Base-by-base conservation (phyloP, 2,329 filamentous ascomycete genomes). In the Ophiocordyceps camponoti-leonardi region DNA sequence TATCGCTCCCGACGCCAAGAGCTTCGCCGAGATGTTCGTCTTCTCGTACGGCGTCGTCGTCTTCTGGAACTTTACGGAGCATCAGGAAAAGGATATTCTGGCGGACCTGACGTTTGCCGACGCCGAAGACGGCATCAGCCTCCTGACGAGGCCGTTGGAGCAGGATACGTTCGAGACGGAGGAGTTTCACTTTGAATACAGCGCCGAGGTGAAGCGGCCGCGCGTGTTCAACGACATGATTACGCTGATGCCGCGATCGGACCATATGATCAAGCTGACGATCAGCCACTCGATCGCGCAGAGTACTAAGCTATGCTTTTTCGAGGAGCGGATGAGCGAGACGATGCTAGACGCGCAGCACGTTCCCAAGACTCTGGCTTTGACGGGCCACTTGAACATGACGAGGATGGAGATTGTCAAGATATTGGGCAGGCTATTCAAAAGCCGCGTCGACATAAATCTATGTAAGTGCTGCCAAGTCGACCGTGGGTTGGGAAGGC, bases 201-300 rank as follows among this genome's bases (percentile, higher is more conserved):
- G 86, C 55, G 75, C 79, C 1, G 75, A 86, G 47, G 86, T 92
- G 31, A 82, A 87, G 50, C 77, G 88, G 44, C 92, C 92, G 5
- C 77, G 92, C 47, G 84, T 98, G 28, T 98, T 93, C 67, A 96
- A 98, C 64, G 92, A 98, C 62, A 98, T 98, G 92, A 96, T 98
- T 55, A 98, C 92, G 0, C 68, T 98, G 41, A 75, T 93, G 50
- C 93, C 86, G 49, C 81, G 86, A 37, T 77, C 73, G 26, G 92
- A 98, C 65, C 92, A 98, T 65, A 96, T 98, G 90, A 94, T 96
- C 60, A 96, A 96, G 65, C 72, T 98, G 16, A 87, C 90, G 31
- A 98, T 98, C 68, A 93, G 85, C 61, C 92, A 98, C 60, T 92
- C 88, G 35, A 95, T 98, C 53, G 87, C 87, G 1, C 92, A 98